Percentiles rank a stretch among this genome's conserved stretches.
Evolutionary conservation across 495 filamentous ascomycete species (phyloP).

Genomic region (Talaromyces proteolyticus): DNA sequence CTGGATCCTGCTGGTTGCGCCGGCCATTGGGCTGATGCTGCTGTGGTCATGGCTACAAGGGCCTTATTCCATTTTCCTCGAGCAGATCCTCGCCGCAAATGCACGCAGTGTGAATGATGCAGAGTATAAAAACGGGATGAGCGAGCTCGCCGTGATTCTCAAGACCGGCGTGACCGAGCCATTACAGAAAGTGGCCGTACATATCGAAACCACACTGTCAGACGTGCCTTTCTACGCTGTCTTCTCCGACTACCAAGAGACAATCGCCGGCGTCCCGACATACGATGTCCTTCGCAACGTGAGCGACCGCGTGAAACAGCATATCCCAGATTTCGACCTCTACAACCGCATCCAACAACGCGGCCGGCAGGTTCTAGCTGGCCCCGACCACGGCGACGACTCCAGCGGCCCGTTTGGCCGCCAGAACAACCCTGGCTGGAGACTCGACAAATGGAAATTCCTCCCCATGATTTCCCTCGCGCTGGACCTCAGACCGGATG

Average conservation of each 20-base stretch:
- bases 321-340: conserved; percentile 35
- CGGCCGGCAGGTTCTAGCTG: conserved; percentile 26
- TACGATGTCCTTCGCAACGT: conserved; percentile 35
- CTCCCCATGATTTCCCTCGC: conserved; percentile 57
- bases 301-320: conserved; percentile 23
- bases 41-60: neutral
- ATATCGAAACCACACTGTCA: conserved; percentile 32
- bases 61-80: neutral
- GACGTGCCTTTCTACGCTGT: conserved; percentile 37
- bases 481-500: conserved; percentile 39
- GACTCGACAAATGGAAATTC: conserved; percentile 68
- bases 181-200: conserved; percentile 29
- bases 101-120: too few species aligned
- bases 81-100: neutral
- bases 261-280: conserved; percentile 28
- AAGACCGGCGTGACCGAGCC: conserved; percentile 39
- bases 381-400: conserved; percentile 22
- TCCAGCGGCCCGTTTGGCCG: conserved; percentile 30
- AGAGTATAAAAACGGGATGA: conserved; percentile 14
- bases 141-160: conserved; percentile 34
- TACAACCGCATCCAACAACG: conserved; percentile 32
- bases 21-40: neutral
- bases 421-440: conserved; percentile 48
- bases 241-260: conserved; percentile 42
- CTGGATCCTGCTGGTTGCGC: neutral